These are phyloP conservation scores for Diospyros kaki DNA, from an alignment of 148 eudicot genomes.

Conservation along the genomic window DNA sequence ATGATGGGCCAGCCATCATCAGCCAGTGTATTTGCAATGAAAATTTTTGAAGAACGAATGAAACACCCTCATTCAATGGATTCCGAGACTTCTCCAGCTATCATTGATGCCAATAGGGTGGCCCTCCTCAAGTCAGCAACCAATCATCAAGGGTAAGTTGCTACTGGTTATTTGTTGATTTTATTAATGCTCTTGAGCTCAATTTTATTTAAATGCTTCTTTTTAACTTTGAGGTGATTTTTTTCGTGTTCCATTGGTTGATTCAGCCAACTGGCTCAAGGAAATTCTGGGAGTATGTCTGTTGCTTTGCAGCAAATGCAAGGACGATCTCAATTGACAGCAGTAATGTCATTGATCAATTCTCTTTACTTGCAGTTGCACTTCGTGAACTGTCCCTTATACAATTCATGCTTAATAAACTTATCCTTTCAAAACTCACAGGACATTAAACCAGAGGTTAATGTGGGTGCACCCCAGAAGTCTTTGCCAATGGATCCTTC, in stretches of 20 bases:
- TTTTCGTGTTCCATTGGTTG: constrained; percentile 29
- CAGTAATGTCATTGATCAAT: constrained; percentile 37
- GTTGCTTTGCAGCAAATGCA: constrained; percentile 93
- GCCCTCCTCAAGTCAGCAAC: constrained; percentile 82
- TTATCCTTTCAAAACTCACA: constrained; percentile 21
- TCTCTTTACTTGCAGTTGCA: not conserved
- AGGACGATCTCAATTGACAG: constrained; percentile 63
- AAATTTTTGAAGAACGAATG: constrained; percentile 46
- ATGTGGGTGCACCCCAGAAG: constrained; percentile 66
- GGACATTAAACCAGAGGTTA: constrained; percentile 84
- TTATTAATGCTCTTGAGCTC: not conserved
- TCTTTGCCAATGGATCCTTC: constrained; percentile 91
- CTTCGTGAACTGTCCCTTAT: not conserved
- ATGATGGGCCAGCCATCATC: constrained; percentile 58
- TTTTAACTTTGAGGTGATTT: constrained; percentile 16
- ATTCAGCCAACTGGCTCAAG: constrained; percentile 88
- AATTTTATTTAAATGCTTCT: not conserved
- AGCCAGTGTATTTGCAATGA: constrained; percentile 45
- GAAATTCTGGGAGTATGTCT: constrained; percentile 77
- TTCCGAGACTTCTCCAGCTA: constrained; percentile 56
- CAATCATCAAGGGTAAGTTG: constrained; percentile 70
- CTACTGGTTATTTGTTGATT: not conserved
- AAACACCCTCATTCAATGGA: constrained; percentile 58
- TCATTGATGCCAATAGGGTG: constrained; percentile 83
- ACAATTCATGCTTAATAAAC: not conserved